phyloP scores from a whole-genome alignment of 352 stramenopile genomes.

The Pythium pectinolyticum region DNA sequence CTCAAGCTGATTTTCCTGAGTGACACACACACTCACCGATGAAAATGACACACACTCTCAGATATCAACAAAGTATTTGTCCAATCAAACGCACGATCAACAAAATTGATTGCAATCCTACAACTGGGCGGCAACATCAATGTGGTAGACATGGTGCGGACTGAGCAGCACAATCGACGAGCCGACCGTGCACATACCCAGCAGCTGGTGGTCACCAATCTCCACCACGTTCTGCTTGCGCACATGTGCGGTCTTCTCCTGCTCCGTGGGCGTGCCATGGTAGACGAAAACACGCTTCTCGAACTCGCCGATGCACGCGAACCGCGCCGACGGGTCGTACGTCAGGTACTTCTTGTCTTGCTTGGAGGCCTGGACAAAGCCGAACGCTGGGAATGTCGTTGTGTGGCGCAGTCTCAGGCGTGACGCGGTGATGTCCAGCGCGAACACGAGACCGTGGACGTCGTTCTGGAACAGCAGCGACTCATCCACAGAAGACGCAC shows the following conservation, averaged over 20 bases:
- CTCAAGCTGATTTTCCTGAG: not conserved
- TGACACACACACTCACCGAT: too few relatives aligned
- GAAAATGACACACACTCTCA: too few relatives aligned
- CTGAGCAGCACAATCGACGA: constrained; percentile 58
- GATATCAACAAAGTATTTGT: too few relatives aligned
- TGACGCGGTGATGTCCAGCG: constrained; percentile 27
- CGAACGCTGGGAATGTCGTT: constrained; percentile 71
- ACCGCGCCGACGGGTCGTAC: constrained; percentile 44
- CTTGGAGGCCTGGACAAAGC: constrained; percentile 86
- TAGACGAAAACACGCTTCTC: constrained; percentile 80
- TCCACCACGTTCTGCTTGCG: constrained; percentile 72
- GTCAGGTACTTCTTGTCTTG: constrained; percentile 86
- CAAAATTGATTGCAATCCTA: too few relatives aligned
- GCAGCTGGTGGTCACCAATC: constrained; percentile 59
- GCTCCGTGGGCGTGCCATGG: constrained; percentile 34
- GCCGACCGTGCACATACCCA: constrained; percentile 55
- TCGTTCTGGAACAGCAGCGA: constrained; percentile 81
- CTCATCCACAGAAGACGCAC: constrained; percentile 2
- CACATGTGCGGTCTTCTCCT: constrained; percentile 43
- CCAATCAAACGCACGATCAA: too few relatives aligned
- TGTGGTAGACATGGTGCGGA: constrained; percentile 35
- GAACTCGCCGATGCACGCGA: constrained; percentile 81
- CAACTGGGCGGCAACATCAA: constrained; percentile 8
- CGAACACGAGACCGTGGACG: constrained; percentile 75
- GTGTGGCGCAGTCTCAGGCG: constrained; percentile 43